Conservation (phyloP, 352 stramenopile genomes). For the Albugo candida region DNA sequence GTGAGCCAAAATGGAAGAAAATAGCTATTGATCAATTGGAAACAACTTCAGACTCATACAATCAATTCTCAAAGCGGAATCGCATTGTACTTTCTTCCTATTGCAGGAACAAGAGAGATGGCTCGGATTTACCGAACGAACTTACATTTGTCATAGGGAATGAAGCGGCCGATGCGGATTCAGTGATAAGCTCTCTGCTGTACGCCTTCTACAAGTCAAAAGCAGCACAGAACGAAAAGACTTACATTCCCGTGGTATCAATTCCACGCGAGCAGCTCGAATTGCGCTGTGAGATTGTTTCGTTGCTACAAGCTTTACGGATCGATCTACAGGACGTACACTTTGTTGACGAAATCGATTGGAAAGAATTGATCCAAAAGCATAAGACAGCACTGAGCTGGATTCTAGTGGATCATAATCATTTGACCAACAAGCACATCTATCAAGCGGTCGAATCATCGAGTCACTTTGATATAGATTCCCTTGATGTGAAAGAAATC, state of each 20-base stretch:
- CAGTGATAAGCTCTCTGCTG: conserved; percentile 56
- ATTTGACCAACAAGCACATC: conserved; percentile 38
- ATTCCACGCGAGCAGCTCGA: conserved; percentile 37
- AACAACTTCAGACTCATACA: no score
- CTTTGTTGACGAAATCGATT: conserved; percentile 67
- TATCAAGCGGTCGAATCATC: conserved; percentile 1
- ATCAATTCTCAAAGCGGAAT: no score
- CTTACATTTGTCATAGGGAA: conserved; percentile 60
- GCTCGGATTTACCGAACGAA: background rate
- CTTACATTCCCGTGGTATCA: conserved; percentile 36
- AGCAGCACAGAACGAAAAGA: background rate
- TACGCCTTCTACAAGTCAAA: conserved; percentile 22
- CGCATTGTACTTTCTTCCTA: no score
- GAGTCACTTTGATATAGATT: conserved; percentile 9
- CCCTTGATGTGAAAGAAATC: conserved; percentile 29
- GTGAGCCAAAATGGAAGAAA: no score
- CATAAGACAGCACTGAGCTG: conserved; percentile 15
- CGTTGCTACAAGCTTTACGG: conserved; percentile 27
- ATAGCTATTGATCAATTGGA: no score
- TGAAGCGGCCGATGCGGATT: conserved; percentile 64
- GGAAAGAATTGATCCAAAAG: conserved; percentile 8
- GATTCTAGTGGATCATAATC: conserved; percentile 62
- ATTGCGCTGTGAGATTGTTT: conserved; percentile 46
- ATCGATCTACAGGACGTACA: conserved; percentile 32
- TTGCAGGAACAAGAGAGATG: background rate